Base-by-base conservation (phyloP, 306 rosid genomes). In the Dryas drummondii region DNA sequence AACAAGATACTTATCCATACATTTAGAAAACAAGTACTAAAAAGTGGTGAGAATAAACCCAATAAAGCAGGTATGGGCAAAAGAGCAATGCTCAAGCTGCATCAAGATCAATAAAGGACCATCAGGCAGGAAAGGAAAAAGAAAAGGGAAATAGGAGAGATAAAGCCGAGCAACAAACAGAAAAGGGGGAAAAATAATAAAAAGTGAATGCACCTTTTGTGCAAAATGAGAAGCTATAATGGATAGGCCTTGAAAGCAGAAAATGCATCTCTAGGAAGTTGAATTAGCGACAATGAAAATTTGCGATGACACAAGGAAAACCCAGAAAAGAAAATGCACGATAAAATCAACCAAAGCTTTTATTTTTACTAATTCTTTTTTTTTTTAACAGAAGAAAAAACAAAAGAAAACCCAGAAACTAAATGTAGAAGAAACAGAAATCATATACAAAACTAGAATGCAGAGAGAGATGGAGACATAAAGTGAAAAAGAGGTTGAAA, bases 31-130 rank as follows among this genome's bases (percentile, higher is more conserved):
- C 74, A 67, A 50, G 4, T 66, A 9, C 42, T 51, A 72, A 9
- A 9, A 58, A 52, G 9, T 7, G 17, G 4, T 32, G 26, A 8
- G 37, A 54, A 48, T 37, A 52, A 47, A 45, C 50, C 68, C 61
- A 45, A 15, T 13, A 68, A 57, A 66, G 47, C 52, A 57, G 61
- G 58, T 54, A 46, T 46, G 27, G 40, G 53, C 40, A 72, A 70
- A 65, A 74, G 55, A 66, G 76, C 51, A 75, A 5, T 0, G 71
- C 55, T 52, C 37, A 40, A 83, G 84, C 70, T 70, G 84, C 84
- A 83, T 14, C 57, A 54, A 60, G 69, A 58, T 58, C 15, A 67
- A 8, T 11, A 50, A 15, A 53, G 64, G 53, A 49, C 49, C 77
- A 66, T 53, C 58, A 50, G 53, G 51, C 14, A 70, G 40, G 42